Evolutionary conservation across 768 basidiomycete species (phyloP), one percentile per base, ranked within the genome.

Genomic region (Phaeotremella fagi): DNA sequence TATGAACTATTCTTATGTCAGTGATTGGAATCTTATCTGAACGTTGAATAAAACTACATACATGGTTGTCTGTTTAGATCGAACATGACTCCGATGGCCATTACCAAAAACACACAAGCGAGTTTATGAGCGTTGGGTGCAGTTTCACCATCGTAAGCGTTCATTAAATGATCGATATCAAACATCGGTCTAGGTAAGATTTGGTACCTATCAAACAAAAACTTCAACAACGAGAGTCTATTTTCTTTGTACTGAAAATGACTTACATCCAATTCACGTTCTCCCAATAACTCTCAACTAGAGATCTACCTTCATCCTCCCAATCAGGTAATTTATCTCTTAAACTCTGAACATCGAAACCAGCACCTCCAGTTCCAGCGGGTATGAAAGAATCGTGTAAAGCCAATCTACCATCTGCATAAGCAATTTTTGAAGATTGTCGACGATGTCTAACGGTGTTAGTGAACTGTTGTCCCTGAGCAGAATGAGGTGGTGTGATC

Each of bases 261-360:
- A 67, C 71, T 64, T 44, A 73, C 71, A 70, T 70, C 71, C 71
- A 72, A 38, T 66, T 64, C 18, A 71, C 73, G 50, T 74, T 74
- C 36, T 71, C 70, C 71, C 71, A 72, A 45, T 72, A 74, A 27
- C 54, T 65, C 50, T 64, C 57, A 16, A 59, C 59, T 41, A 69
- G 44, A 2, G 47, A 49, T 33, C 57, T 59, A 4, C 61, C 61
- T 41, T 72, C 68, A 14, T 36, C 35, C n/a, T 72, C 67, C 62
- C 70, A 74, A 18, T 64, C 61, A 3, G 73, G 73, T 24, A 74
- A 36, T 43, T 60, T 44, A 28, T 49, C 43, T 48, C 64, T 54
- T 4, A 72, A 37, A 29, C 54, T 41, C 3, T 61, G 61, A 3
- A 70, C 33, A 50, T 60, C 63, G 23, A 36, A 45, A 11, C 28